Percentiles rank a stretch among this genome's conserved stretches.
Evolutionary conservation across 495 filamentous ascomycete species (phyloP).

Genomic region (Wilcoxina mikolae): DNA sequence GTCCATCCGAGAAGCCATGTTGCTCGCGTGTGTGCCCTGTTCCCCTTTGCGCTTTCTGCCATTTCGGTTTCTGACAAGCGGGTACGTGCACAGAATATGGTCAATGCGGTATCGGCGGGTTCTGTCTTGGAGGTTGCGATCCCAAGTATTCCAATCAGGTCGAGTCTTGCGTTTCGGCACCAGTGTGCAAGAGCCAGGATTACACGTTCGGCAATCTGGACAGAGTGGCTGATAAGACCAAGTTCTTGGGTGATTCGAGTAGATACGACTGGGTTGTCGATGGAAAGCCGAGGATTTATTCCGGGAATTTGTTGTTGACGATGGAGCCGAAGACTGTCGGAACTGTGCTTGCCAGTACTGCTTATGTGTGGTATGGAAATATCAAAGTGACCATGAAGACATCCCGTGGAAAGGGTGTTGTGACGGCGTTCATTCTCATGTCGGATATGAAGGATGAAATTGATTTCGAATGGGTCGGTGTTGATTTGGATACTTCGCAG

Average conservation of each 20-base stretch:
- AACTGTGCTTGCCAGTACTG: conserved; percentile 73
- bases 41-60: background rate
- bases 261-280: conserved; percentile 76
- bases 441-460: conserved; percentile 96
- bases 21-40: conserved; percentile 64
- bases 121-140: conserved; percentile 93
- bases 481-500: conserved; percentile 60
- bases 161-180: conserved; percentile 74
- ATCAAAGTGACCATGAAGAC: conserved; percentile 77
- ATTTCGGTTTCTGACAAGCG: conserved; percentile 8
- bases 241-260: conserved; percentile 72
- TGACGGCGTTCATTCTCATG: conserved; percentile 89
- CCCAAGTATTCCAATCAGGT: conserved; percentile 63
- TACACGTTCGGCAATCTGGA: conserved; percentile 59
- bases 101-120: conserved; percentile 77
- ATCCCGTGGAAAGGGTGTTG: conserved; percentile 68
- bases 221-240: conserved; percentile 48
- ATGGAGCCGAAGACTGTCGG: conserved; percentile 70
- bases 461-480: conserved; percentile 87
- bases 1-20: conserved; percentile 65
- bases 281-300: conserved; percentile 51
- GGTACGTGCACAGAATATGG: conserved; percentile 55
- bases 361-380: conserved; percentile 96
- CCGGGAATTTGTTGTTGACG: conserved; percentile 54
- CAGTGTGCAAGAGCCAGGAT: conserved; percentile 58